Evolutionary conservation across 2,329 filamentous ascomycete species (phyloP).

Genomic region (Sarocladium strictum): DNA sequence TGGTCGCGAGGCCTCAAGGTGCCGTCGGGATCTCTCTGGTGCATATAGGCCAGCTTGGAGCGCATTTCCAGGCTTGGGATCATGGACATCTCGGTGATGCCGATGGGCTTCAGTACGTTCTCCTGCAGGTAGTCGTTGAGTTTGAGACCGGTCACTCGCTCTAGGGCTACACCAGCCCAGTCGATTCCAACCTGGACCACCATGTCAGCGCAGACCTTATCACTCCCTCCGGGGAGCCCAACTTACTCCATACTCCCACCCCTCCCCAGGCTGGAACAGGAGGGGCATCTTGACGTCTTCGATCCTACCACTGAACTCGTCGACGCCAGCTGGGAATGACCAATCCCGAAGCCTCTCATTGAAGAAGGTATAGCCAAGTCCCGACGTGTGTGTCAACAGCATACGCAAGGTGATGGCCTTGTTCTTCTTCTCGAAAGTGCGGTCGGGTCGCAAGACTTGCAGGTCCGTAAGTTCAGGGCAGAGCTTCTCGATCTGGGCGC

Average conservation of each 20-base stretch:
- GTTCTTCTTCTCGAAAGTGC: constrained; percentile 24
- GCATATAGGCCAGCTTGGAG: constrained; percentile 49
- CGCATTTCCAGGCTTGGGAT: constrained; percentile 50
- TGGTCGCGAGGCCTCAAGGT: constrained; percentile 40
- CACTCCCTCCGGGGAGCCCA: neutral
- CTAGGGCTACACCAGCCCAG: constrained; percentile 46
- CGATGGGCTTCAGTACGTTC: constrained; percentile 41
- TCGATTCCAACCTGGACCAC: constrained; percentile 39
- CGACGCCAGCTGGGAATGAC: constrained; percentile 41
- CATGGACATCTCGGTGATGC: constrained; percentile 46
- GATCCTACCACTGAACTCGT: constrained; percentile 51
- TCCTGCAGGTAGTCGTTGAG: constrained; percentile 44
- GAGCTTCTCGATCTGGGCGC: constrained; percentile 36
- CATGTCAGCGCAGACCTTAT: constrained; percentile 6
- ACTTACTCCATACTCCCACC: constrained; percentile 55
- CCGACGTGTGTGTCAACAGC: constrained; percentile 49
- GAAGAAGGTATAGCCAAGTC: constrained; percentile 53
- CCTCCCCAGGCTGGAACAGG: constrained; percentile 56
- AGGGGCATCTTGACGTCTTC: constrained; percentile 48
- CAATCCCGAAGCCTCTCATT: constrained; percentile 42
- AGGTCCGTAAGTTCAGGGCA: constrained; percentile 43
- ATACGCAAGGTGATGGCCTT: constrained; percentile 29
- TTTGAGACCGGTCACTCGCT: constrained; percentile 34
- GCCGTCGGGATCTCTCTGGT: constrained; percentile 42
- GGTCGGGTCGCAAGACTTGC: constrained; percentile 35